phyloP scores from a whole-genome alignment of 768 basidiomycete genomes.

The Serendipita sp. region DNA sequence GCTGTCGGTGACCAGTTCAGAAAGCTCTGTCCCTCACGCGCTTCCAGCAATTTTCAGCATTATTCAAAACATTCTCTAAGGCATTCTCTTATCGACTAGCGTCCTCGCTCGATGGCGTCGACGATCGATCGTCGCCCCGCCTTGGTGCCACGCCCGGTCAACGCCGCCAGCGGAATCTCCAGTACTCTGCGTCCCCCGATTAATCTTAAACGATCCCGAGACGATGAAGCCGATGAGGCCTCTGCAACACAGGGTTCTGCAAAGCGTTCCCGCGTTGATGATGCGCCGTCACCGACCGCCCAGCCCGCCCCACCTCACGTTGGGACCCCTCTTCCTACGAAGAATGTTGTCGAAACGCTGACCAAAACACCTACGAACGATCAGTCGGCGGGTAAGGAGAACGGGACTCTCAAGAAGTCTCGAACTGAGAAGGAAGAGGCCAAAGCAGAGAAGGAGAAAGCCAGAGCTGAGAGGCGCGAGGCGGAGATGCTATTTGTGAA shows the following conservation, averaged over 20 bases:
- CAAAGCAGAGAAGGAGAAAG: conserved; percentile 14
- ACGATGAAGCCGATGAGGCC: conserved; percentile 9
- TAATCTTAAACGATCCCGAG: conserved; percentile 8
- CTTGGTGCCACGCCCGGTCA: neutral
- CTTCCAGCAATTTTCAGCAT: neutral
- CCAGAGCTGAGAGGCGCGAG: conserved; percentile 9
- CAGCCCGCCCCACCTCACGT: neutral
- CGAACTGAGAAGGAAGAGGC: conserved; percentile 11
- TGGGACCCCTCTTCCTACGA: neutral
- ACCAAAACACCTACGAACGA: neutral
- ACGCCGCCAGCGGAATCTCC: neutral
- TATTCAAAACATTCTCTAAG: neutral
- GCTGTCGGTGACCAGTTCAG: neutral
- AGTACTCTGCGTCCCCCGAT: neutral
- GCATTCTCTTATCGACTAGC: neutral
- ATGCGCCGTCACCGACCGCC: neutral
- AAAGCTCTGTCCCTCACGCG: neutral
- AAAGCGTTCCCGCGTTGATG: conserved; percentile 8
- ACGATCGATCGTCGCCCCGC: neutral
- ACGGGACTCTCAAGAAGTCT: conserved; percentile 11
- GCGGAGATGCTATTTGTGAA: conserved; percentile 50
- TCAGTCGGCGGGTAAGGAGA: neutral
- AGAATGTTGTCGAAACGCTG: neutral
- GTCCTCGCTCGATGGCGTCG: neutral
- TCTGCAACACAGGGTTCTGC: conserved; percentile 7